Evolutionary conservation across 176 grass and related monocot genomes (phyloP), one percentile per base, ranked within the genome.

Genomic region (Canna indica): DNA sequence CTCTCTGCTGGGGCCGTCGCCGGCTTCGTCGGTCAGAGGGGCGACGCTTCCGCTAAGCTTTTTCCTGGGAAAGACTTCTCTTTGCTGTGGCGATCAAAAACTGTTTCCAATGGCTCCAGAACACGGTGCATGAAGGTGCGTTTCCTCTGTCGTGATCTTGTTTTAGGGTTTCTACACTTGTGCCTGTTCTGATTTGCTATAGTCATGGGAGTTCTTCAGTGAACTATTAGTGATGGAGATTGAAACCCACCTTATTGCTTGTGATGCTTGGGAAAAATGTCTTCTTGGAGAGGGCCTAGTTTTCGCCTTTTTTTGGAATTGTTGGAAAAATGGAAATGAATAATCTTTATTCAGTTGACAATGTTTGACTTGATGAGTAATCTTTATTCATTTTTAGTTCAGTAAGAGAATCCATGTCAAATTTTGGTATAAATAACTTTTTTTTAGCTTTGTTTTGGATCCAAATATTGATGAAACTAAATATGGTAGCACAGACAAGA

Each of bases 51-150:
- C 6, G 33, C 64, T 11, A 67, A 26, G 33, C 34, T 42, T 25
- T 25, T 67, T n/a, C 35, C 64, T 9, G 7, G 42, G 22, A 67
- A 25, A 39, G 36, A 29, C 58, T 3, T 7, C 64, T 67, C 64
- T 5, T 5, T 39, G 20, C 12, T 9, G 17, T 67, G 64, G 64
- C 64, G 36, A 41, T 67, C 64, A 5, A 67, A 35, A 26, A 67
- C 64, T 25, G 34, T 67, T 31, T 39, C 64, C 20, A 67, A 67
- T 67, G 64, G 64, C 9, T 67, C n/a, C 32, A 67, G 64, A 67
- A 67, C n/a, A 24, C 17, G 5, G 22, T 67, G 64, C 64, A 67
- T 67, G 64, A 67, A 67, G 64, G 64, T 67, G 26, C 12, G 29
- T 15, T 36, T 31, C 2, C 24, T 12, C 5, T 9, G 22, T 59